Evolutionary conservation across 192 early-diverging fungal genomes (phyloP), one percentile per base, ranked within the genome.

Genomic region (Jimgerdemannia flammicorona): DNA sequence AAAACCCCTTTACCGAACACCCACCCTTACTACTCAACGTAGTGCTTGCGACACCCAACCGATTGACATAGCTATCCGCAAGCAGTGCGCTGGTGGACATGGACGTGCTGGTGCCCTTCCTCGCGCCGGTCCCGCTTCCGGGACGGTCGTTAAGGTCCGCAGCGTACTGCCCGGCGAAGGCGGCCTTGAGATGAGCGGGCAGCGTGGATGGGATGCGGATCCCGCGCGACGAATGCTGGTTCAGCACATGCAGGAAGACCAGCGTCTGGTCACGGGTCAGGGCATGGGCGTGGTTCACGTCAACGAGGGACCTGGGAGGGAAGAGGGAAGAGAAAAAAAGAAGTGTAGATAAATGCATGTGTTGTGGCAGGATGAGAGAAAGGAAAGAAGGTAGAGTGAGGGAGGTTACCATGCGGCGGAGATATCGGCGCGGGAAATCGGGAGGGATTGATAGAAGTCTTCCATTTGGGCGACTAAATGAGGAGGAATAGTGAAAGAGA

Each of bases 221-320:
- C 9, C 88, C 88, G 39, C 83, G 83, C 14, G 49, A 10, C 43
- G 84, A 81, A 29, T 85, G 85, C 40, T 87, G 84, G 73, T 88
- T 87, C 41, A 90, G 74, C 20, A 90, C 82, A 71, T 90, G 88
- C 59, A 85, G 85, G 67, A 87, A 90, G 43, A 84, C 81, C 44
- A 90, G 75, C 44, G 85, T 85, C 72, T 86, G 85, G 69, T 90
- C 88, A 78, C 85, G 83, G 11, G 83, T 86, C 43, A 90, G 79
- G 69, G 80, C 81, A 75, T 86, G 85, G 18, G 84, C 79, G 41
- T 80, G 80, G 66, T 90, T 87, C 7, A 90, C 88, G 72, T 90
- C 86, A 14, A 88, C 83, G 17, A 88, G 70, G 4, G 80, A 76
- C 87, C 86, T 87, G 54, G 43, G 19, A 20, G 6, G 0, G 44